Evolutionary conservation across 2,329 filamentous ascomycete genomes (phyloP).

Genomic region (Eurotiales sp.): DNA sequence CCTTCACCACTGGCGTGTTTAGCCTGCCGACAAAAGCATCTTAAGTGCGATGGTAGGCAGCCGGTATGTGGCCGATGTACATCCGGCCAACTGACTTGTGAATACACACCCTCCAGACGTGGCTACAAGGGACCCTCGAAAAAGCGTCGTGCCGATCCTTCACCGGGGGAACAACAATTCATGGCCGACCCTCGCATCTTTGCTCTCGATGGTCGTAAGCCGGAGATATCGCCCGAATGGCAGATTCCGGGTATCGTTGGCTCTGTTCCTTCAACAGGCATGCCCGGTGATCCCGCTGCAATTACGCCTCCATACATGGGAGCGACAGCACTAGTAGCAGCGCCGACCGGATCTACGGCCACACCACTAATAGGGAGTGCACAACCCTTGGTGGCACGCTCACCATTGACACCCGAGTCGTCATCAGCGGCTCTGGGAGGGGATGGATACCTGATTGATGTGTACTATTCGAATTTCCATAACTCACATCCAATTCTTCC

Average conservation of each 20-base stretch:
- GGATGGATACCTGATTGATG: conserved; percentile 45
- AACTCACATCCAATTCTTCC: conserved; percentile 55
- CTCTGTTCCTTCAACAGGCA: conserved; percentile 19
- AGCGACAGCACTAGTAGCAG: not conserved
- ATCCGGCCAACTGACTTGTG: conserved; percentile 57
- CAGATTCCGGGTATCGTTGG: conserved; percentile 23
- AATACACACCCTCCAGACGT: conserved; percentile 70
- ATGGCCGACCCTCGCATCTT: conserved; percentile 47
- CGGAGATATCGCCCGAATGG: conserved; percentile 40
- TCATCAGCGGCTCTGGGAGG: conserved; percentile 23
- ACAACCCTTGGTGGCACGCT: conserved; percentile 12
- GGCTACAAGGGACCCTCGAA: conserved; percentile 69
- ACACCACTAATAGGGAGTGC: not conserved
- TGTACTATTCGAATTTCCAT: conserved; percentile 56
- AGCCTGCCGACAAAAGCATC: conserved; percentile 56
- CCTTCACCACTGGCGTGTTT: conserved; percentile 46
- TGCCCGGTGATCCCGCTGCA: conserved; percentile 16
- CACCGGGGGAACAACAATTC: conserved; percentile 43
- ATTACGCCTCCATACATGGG: conserved; percentile 3
- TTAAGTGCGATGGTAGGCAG: conserved; percentile 69
- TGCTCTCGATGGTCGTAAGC: conserved; percentile 11
- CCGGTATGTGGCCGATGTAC: conserved; percentile 66
- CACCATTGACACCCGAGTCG: conserved; percentile 36
- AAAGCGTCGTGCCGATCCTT: conserved; percentile 37
- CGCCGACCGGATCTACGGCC: not conserved